Percentiles rank a stretch among this genome's conserved stretches.
phyloP scores from a whole-genome alignment of 139 green algal species.

The Chlorella sp. region DNA sequence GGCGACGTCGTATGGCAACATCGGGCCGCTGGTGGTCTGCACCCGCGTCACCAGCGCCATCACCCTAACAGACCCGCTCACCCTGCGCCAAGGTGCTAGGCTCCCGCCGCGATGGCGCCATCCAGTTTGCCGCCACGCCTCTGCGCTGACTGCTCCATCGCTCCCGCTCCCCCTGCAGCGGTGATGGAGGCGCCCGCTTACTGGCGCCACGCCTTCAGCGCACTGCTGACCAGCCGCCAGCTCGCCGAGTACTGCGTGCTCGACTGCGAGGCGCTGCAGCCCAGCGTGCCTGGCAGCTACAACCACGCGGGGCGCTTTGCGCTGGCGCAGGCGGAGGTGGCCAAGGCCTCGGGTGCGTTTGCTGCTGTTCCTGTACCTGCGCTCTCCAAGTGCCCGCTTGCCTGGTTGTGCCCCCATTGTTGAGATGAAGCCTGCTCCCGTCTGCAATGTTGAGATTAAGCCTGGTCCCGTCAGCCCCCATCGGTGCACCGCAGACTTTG shows the following conservation, averaged over 20 bases:
- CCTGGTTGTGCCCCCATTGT: too few relatives aligned
- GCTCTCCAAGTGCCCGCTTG: too few relatives aligned
- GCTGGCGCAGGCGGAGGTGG: constrained; percentile 71
- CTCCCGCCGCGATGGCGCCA: too few relatives aligned
- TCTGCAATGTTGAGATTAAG: too few relatives aligned
- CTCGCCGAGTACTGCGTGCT: constrained; percentile 91
- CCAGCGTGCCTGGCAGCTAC: not conserved
- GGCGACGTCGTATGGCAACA: constrained; percentile 61
- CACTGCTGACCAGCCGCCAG: constrained; percentile 66
- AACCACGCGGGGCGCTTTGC: constrained; percentile 2
- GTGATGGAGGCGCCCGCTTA: constrained; percentile 70
- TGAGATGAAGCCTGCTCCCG: too few relatives aligned
- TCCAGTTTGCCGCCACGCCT: too few relatives aligned
- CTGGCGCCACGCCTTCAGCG: constrained; percentile 72
- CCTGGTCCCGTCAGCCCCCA: too few relatives aligned
- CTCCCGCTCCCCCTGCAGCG: constrained; percentile 11
- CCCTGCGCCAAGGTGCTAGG: constrained; percentile 67
- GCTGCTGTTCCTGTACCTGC: too few relatives aligned
- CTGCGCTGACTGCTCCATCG: too few relatives aligned
- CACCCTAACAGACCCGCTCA: constrained; percentile 84
- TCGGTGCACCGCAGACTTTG: constrained; percentile 87
- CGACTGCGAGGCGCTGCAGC: constrained; percentile 77
- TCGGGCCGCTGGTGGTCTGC: constrained; percentile 91
- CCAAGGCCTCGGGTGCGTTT: too few relatives aligned
- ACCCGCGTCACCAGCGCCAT: constrained; percentile 85